phyloP scores from a whole-genome alignment of 306 rosid species.

The Glycyrrhiza uralensis region DNA sequence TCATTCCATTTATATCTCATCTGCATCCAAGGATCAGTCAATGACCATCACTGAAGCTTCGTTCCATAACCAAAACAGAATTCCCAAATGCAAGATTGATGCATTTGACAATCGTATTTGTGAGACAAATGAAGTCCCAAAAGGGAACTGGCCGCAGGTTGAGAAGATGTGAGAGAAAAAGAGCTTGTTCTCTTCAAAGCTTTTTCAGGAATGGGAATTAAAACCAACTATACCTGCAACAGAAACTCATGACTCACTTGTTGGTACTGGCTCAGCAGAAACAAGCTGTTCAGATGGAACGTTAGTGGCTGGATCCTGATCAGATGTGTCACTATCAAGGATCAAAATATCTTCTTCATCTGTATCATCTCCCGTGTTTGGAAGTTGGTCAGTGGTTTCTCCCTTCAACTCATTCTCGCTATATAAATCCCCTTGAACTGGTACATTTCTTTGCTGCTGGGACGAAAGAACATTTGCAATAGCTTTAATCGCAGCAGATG shows the following conservation, averaged over 20 bases:
- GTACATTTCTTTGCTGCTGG: conserved; percentile 67
- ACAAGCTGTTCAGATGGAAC: conserved; percentile 11
- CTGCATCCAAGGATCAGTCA: no score
- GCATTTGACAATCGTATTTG: background rate
- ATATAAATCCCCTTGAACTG: conserved; percentile 74
- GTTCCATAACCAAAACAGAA: background rate
- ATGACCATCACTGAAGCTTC: background rate
- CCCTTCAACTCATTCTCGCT: conserved; percentile 60
- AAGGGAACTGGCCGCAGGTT: background rate
- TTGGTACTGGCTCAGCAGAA: background rate
- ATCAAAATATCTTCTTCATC: background rate
- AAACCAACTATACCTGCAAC: background rate
- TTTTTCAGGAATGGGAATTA: background rate
- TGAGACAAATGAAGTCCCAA: background rate
- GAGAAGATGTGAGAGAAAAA: background rate
- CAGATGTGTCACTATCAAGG: conserved; percentile 18
- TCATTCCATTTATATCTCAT: no score
- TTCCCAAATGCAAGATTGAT: background rate
- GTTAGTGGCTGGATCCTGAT: conserved; percentile 8
- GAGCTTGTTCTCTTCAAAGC: background rate
- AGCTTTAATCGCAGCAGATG: conserved; percentile 77
- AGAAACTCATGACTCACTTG: conserved; percentile 13
- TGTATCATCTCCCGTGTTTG: background rate
- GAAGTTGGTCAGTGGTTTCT: conserved; percentile 35
- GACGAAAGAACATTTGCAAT: conserved; percentile 77